Percentiles rank a stretch among this genome's conserved stretches.
Evolutionary conservation across 1,139 yeast species (phyloP).

Genomic region (Yamadazyma atmosphaerica): DNA sequence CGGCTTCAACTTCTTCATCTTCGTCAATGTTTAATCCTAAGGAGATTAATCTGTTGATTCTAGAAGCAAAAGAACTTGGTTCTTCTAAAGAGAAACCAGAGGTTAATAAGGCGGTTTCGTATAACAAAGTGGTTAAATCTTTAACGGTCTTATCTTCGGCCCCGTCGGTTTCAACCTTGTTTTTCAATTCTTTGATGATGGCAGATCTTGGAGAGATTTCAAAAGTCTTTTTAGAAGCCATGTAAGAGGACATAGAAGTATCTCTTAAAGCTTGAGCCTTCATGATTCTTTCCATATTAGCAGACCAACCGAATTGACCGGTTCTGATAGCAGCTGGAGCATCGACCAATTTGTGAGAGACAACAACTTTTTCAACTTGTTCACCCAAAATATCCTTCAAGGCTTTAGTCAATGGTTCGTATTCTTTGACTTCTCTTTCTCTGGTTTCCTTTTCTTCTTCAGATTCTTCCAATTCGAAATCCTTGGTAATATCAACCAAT

Average conservation of each 20-base stretch:
- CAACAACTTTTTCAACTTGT: conserved; percentile 98
- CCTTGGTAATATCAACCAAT: conserved; percentile 98
- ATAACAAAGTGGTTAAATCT: conserved; percentile 94
- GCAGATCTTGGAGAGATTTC: conserved; percentile 98
- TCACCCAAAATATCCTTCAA: conserved; percentile 97
- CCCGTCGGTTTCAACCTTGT: conserved; percentile 96
- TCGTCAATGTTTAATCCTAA: conserved; percentile 98
- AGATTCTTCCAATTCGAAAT: conserved; percentile 98
- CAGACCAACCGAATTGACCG: conserved; percentile 99
- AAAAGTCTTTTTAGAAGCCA: conserved; percentile 98
- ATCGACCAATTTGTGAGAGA: conserved; percentile 94
- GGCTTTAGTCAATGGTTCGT: conserved; percentile 91
- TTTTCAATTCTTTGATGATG: conserved; percentile 91
- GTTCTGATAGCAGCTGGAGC: conserved; percentile 99
- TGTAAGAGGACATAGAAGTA: conserved; percentile 97
- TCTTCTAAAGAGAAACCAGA: conserved; percentile 99
- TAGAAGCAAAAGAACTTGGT: conserved; percentile 94
- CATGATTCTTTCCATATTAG: conserved; percentile 99
- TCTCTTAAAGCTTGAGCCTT: conserved; percentile 99
- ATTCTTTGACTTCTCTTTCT: conserved; percentile 91
- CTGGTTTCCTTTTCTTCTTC: conserved; percentile 95
- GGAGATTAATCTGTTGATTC: conserved; percentile 97
- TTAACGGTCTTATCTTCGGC: conserved; percentile 98
- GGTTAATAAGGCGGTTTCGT: conserved; percentile 96
- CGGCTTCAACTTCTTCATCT: conserved; percentile 62